Base-by-base conservation (phyloP, 2,329 filamentous ascomycete genomes). In the Furcasterigmium furcatum region DNA sequence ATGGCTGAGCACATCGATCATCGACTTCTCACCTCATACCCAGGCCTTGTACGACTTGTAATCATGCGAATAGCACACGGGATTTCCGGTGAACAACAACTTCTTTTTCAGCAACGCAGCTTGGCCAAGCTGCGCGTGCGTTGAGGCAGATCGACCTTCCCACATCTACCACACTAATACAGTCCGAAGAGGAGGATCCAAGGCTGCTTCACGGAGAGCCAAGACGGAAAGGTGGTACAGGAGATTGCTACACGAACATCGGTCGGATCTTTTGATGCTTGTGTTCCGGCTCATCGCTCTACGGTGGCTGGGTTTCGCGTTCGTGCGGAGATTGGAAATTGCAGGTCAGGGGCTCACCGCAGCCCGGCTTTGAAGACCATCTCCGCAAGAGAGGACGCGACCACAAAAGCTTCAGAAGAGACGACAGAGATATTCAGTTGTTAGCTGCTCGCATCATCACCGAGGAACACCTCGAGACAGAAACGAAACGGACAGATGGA, bases 11-110 rank as follows among this genome's bases (percentile, higher is more conserved):
- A 12, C 36, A 21, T 21, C 36, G 41, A 39, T 39, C 19, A 24
- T 18, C 36, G n/a, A 20, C 18, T 19, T 27, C 30, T 22, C 16
- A 16, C 32, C 20, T n/a, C n/a, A n/a, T n/a, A 24, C 20, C 21
- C 21, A 19, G n/a, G n/a, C 18, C 32, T 43, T 43, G 30, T 43
- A 43, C 41, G 41, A 43, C 30, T 43, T 43, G 41, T 43, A 43
- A 43, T 43, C 32, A 43, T 25, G 41, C 41, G 32, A 21, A 43
- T 30, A 41, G n/a, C 25, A 29, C 24, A 35, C 20, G 13, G 36
- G n/a, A 5, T 4, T 24, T 24, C 16, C 16, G 8, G n/a, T 6
- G 32, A 12, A 27, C 24, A 27, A 27, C 24, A 35, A 35, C 6
- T 35, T 35, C 16, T 35, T n/a, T 30, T 35, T 35, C 32, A 35